Evolutionary conservation across 176 grass and related monocot species (phyloP), one percentile per base, ranked within the genome.

Genomic region (Ampelocalamus luodianensis): DNA sequence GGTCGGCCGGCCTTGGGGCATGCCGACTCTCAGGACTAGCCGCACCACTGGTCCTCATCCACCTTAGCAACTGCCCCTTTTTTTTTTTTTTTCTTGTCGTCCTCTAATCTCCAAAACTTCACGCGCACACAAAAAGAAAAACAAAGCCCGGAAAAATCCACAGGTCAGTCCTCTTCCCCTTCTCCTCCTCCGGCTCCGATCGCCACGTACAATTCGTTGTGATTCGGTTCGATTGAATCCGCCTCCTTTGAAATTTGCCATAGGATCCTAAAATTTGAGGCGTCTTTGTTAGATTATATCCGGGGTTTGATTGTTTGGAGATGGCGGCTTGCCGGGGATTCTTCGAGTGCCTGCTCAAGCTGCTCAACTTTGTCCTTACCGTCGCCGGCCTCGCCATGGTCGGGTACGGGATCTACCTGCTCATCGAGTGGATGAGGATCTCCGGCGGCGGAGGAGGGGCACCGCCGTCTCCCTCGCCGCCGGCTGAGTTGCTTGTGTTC

Each of bases 331-430:
- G 96, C 76, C 78, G 90, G 65, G 91, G 96, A 22, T 98, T 87
- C 86, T 93, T 93, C 76, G 91, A 92, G 71, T 98, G 91, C 83
- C 80, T 98, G 46, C 87, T 98, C 72, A 95, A 85, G 93, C 87
- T 98, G 81, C 85, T 98, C 50, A 98, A 98, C 71, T 95, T 98
- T 60, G 43, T 98, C 69, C 93, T 98, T 65, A 89, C 89, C 48
- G 55, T 92, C 43, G 87, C 91, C 56, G 96, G 96, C 48, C 89
- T 98, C 55, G 89, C 96, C 76, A 95, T 98, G 91, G 79, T 98
- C 22, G 93, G 91, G 0, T 95, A 98, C 69, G 96, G 96, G 46
- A 85, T 93, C 79, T 93, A 95, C 86, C 90, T 95, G 77, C 85
- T 98, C 24, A 87, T 93, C 64, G 91, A 93, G 86, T 98, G 89